These are phyloP conservation scores for Rhizopogon vinicolor DNA, from an alignment of 768 basidiomycete genomes.

Conservation along the genomic window DNA sequence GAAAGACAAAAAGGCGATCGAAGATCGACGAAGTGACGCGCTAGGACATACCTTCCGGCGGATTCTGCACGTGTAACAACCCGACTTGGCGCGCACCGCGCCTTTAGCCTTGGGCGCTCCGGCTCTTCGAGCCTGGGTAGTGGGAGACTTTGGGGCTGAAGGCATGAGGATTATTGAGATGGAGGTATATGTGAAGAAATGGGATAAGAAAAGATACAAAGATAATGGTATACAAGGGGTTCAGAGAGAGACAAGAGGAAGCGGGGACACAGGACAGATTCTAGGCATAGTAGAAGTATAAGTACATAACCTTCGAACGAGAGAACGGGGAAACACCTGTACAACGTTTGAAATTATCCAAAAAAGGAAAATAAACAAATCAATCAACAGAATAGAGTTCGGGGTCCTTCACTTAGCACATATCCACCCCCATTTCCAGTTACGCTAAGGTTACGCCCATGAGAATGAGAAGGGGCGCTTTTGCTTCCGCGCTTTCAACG, in stretches of 20 bases:
- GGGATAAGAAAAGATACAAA: constrained; percentile 18
- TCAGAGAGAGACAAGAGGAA: constrained; percentile 4
- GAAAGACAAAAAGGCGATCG: constrained; percentile 5
- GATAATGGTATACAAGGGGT: not conserved
- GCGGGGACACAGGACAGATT: constrained; percentile 13
- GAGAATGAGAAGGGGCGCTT: constrained; percentile 17
- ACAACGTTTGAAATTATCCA: not conserved
- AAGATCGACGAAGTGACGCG: constrained; percentile 5
- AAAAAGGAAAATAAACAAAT: constrained; percentile 5
- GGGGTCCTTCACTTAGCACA: constrained; percentile 16
- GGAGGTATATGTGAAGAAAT: constrained; percentile 9
- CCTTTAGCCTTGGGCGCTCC: constrained; percentile 74
- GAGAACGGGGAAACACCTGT: constrained; percentile 7
- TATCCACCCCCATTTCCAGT: constrained; percentile 15
- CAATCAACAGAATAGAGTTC: constrained; percentile 2
- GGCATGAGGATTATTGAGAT: constrained; percentile 18
- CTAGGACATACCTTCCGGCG: constrained; percentile 63
- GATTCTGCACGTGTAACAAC: constrained; percentile 86
- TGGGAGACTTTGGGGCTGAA: constrained; percentile 38
- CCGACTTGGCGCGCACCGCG: constrained; percentile 80
- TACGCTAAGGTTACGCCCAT: not conserved
- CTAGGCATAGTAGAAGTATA: constrained; percentile 24
- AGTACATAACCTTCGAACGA: constrained; percentile 23
- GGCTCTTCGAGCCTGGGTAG: constrained; percentile 34
- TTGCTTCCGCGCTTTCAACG: constrained; percentile 18